Percentiles rank a stretch among this genome's conserved stretches.
phyloP scores from a whole-genome alignment of 148 eudicot species.

The Gaultheria prostrata region DNA sequence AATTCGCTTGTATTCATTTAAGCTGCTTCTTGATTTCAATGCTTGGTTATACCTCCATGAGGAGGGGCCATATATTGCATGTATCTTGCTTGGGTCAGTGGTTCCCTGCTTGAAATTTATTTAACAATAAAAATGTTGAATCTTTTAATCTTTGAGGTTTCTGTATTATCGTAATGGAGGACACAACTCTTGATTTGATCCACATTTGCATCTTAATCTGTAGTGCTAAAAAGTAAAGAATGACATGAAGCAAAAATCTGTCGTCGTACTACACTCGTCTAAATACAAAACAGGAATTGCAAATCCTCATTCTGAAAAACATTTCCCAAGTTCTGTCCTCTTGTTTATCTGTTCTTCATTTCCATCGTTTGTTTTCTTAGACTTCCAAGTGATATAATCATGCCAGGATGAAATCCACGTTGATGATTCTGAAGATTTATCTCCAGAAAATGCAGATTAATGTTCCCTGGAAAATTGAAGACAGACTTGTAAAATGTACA shows the following conservation, averaged over 20 bases:
- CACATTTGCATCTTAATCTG: neutral
- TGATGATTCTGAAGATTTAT: neutral
- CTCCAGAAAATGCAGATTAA: neutral
- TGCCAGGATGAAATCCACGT: neutral
- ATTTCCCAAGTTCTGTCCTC: neutral
- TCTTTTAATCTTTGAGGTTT: neutral
- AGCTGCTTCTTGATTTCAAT: neutral
- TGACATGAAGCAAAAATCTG: neutral
- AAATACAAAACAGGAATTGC: neutral
- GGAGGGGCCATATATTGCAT: neutral
- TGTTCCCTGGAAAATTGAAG: neutral
- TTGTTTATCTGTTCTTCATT: constrained; percentile 6
- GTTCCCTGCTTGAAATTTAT: neutral
- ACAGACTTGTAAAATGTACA: neutral
- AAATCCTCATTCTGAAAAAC: neutral
- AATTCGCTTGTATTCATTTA: neutral
- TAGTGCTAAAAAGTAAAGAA: neutral
- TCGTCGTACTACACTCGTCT: neutral
- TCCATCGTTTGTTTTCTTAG: neutral
- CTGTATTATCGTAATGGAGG: neutral
- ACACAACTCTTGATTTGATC: neutral
- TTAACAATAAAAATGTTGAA: neutral
- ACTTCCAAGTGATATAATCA: neutral
- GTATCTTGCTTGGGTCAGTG: neutral
- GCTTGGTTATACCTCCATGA: neutral